phyloP scores from a whole-genome alignment of 495 filamentous ascomycete genomes.

The Niebla homalea region DNA sequence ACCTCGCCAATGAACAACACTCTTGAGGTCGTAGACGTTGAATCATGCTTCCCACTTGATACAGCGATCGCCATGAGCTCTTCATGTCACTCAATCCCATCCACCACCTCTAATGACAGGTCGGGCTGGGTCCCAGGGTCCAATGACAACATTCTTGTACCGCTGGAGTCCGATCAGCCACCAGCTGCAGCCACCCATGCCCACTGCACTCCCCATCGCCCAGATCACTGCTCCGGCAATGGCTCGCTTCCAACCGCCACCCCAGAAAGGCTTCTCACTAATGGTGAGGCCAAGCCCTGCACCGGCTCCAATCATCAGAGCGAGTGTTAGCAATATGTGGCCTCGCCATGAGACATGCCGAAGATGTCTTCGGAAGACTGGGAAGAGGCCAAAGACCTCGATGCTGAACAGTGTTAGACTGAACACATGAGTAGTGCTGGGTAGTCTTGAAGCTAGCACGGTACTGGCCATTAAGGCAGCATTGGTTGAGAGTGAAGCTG shows the following conservation, averaged over 20 bases:
- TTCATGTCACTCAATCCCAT: slow-evolving; percentile 10
- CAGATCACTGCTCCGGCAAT: slow-evolving; percentile 62
- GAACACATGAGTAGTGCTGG: slow-evolving; percentile 86
- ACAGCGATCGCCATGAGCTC: neutral
- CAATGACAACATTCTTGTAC: slow-evolving; percentile 98
- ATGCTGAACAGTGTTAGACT: slow-evolving; percentile 90
- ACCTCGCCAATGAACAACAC: too few relatives aligned
- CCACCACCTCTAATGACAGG: slow-evolving; percentile 47
- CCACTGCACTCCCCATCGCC: slow-evolving; percentile 50
- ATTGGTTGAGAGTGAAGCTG: slow-evolving; percentile 84
- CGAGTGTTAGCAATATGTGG: slow-evolving; percentile 62
- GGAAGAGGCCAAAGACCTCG: slow-evolving; percentile 93
- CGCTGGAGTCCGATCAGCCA: slow-evolving; percentile 95
- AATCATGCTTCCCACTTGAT: neutral
- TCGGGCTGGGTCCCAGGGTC: slow-evolving; percentile 92
- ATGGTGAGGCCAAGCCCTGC: slow-evolving; percentile 63
- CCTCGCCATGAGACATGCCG: slow-evolving; percentile 72
- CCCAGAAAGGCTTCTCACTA: slow-evolving; percentile 30
- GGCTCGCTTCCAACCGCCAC: slow-evolving; percentile 61
- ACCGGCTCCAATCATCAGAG: slow-evolving; percentile 66
- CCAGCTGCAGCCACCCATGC: slow-evolving; percentile 91
- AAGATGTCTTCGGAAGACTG: slow-evolving; percentile 80
- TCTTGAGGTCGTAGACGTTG: too few relatives aligned
- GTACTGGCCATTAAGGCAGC: slow-evolving; percentile 91
- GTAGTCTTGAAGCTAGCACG: slow-evolving; percentile 76